phyloP scores from a whole-genome alignment of 306 rosid genomes.

The Lathyrus sativus region DNA sequence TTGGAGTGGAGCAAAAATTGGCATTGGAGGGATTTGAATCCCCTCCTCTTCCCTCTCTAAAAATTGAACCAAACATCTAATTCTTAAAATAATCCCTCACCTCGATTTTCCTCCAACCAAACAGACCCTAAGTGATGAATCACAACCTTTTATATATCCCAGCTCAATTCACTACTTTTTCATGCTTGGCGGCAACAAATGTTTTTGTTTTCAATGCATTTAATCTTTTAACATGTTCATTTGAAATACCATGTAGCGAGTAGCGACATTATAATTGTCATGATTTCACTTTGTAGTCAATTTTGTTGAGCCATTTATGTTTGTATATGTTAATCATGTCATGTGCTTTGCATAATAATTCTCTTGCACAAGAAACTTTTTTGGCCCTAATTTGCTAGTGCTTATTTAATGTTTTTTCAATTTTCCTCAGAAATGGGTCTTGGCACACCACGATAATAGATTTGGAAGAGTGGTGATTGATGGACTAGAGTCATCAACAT shows the following conservation, averaged over 20 bases:
- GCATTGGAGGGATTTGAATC: too few relatives aligned
- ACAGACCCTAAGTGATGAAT: too few relatives aligned
- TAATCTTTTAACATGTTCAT: neutral
- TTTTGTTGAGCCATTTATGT: neutral
- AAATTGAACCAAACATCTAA: too few relatives aligned
- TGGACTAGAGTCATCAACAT: conserved; percentile 37
- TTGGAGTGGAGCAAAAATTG: too few relatives aligned
- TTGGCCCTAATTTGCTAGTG: neutral
- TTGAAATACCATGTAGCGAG: neutral
- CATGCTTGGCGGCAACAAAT: too few relatives aligned
- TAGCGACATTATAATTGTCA: neutral
- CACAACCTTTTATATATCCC: neutral
- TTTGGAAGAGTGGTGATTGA: conserved; percentile 40
- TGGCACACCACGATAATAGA: conserved; percentile 69
- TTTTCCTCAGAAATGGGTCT: conserved; percentile 71
- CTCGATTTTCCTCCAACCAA: too few relatives aligned
- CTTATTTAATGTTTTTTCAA: conserved; percentile 27
- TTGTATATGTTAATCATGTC: conserved; percentile 22
- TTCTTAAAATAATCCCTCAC: too few relatives aligned
- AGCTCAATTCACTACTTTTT: too few relatives aligned
- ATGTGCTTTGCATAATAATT: conserved; percentile 4
- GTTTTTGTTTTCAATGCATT: too few relatives aligned
- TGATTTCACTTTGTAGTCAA: conserved; percentile 6
- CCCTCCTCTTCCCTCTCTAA: too few relatives aligned
- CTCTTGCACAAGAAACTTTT: conserved; percentile 10